phyloP scores from a whole-genome alignment of 164 flowering plant genomes.

The Malania oleifera region DNA sequence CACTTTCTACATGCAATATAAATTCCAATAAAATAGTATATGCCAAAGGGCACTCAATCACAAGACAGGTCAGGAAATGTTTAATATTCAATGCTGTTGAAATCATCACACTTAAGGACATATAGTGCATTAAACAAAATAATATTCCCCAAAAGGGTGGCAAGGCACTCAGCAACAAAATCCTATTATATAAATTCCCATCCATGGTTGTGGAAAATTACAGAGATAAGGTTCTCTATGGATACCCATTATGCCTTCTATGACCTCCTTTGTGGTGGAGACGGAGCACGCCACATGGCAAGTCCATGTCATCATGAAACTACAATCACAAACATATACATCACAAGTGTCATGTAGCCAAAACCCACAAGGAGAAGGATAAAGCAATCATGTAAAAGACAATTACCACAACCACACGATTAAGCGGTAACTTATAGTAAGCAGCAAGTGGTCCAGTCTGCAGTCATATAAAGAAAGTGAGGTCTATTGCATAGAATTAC shows the following conservation, averaged over 20 bases:
- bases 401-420: slow-evolving; percentile 81
- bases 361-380: background rate
- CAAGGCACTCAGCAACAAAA: too few relatives aligned
- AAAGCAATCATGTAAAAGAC: background rate
- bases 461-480: slow-evolving; percentile 11
- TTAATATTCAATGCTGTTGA: too few relatives aligned
- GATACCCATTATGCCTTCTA: slow-evolving; percentile 88
- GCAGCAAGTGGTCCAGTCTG: slow-evolving; percentile 94
- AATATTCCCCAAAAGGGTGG: too few relatives aligned
- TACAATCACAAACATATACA: slow-evolving; percentile 18
- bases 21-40: too few relatives aligned
- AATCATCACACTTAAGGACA: too few relatives aligned
- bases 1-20: too few relatives aligned
- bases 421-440: slow-evolving; percentile 89
- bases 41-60: too few relatives aligned
- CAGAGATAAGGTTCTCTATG: background rate
- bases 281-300: slow-evolving; percentile 97
- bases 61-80: too few relatives aligned
- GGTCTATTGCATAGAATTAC: too few relatives aligned
- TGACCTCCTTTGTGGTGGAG: slow-evolving; percentile 71
- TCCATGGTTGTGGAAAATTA: background rate
- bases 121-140: too few relatives aligned
- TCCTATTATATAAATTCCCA: too few relatives aligned
- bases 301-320: slow-evolving; percentile 86
- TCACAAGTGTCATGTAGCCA: background rate